phyloP scores from a whole-genome alignment of 768 basidiomycete species.

The Auriscalpium microsporum region DNA sequence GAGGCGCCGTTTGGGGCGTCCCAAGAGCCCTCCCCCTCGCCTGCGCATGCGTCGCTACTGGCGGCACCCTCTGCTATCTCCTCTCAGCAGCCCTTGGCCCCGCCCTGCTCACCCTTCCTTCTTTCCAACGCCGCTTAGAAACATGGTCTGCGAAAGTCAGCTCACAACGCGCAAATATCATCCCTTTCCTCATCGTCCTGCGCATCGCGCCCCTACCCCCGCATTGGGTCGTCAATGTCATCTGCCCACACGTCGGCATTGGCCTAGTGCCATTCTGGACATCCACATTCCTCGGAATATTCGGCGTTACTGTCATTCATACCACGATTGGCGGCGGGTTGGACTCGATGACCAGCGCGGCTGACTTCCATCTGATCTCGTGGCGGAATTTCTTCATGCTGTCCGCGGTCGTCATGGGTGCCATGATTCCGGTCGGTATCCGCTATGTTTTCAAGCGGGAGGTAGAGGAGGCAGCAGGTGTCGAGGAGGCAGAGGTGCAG shows the following conservation, averaged over 20 bases:
- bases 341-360: constrained; percentile 91
- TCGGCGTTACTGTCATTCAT: constrained; percentile 89
- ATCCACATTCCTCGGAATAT: constrained; percentile 82
- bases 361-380: constrained; percentile 90
- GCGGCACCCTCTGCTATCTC: constrained; percentile 86
- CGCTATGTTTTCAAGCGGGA: constrained; percentile 74
- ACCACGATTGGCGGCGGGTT: constrained; percentile 90
- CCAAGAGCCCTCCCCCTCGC: constrained; percentile 80
- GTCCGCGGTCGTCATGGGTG: constrained; percentile 79
- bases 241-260: constrained; percentile 90
- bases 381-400: constrained; percentile 85
- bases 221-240: constrained; percentile 92
- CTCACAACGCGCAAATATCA: constrained; percentile 72
- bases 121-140: constrained; percentile 76
- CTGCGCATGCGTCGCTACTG: constrained; percentile 85
- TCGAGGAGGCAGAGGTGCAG: constrained; percentile 27
- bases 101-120: constrained; percentile 79
- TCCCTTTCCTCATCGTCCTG: constrained; percentile 90
- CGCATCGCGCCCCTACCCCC: constrained; percentile 92
- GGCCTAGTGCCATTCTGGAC: constrained; percentile 80
- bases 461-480: constrained; percentile 32
- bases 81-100: constrained; percentile 90
- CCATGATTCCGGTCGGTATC: constrained; percentile 87
- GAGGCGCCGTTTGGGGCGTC: constrained; percentile 93
- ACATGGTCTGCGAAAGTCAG: constrained; percentile 74